Conservation (phyloP, 768 basidiomycete species). For the Termitomyces sp. region DNA sequence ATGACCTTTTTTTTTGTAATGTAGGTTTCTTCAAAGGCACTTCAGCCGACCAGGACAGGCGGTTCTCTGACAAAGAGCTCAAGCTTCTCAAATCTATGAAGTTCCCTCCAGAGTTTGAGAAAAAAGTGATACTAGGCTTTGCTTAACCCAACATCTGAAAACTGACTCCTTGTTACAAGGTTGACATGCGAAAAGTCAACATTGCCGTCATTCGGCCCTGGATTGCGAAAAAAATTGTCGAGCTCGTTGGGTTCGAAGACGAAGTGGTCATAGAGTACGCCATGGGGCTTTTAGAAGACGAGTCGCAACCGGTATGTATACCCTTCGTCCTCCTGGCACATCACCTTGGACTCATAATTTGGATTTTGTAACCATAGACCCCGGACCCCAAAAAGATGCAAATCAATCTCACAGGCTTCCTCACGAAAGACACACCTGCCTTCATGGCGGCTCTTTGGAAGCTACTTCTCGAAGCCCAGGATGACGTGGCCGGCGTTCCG, state of each 20-base stretch:
- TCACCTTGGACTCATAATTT: background rate
- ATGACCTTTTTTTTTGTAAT: constrained; percentile 19
- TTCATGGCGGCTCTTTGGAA: constrained; percentile 93
- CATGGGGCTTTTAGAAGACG: constrained; percentile 89
- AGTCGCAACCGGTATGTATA: constrained; percentile 66
- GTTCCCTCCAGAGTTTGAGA: constrained; percentile 85
- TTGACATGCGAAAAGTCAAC: constrained; percentile 96
- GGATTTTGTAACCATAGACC: constrained; percentile 36
- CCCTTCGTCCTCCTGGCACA: background rate
- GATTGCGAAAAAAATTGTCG: constrained; percentile 90
- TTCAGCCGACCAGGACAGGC: constrained; percentile 84
- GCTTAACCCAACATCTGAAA: background rate
- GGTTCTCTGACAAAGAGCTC: constrained; percentile 93
- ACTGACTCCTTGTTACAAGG: constrained; percentile 36
- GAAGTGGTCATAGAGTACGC: constrained; percentile 97
- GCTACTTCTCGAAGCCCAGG: constrained; percentile 90
- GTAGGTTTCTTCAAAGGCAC: constrained; percentile 88
- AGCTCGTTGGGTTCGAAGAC: constrained; percentile 91
- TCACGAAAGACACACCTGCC: constrained; percentile 75
- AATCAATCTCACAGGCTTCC: constrained; percentile 89
- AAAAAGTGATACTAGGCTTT: constrained; percentile 52
- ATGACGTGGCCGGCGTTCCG: constrained; percentile 84
- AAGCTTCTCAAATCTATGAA: constrained; percentile 87
- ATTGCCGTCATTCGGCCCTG: constrained; percentile 88
- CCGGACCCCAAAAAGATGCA: constrained; percentile 96